Percentiles rank a stretch among this genome's conserved stretches.
Evolutionary conservation across 768 basidiomycete species (phyloP).

Genomic region (Termitomyces sp.): DNA sequence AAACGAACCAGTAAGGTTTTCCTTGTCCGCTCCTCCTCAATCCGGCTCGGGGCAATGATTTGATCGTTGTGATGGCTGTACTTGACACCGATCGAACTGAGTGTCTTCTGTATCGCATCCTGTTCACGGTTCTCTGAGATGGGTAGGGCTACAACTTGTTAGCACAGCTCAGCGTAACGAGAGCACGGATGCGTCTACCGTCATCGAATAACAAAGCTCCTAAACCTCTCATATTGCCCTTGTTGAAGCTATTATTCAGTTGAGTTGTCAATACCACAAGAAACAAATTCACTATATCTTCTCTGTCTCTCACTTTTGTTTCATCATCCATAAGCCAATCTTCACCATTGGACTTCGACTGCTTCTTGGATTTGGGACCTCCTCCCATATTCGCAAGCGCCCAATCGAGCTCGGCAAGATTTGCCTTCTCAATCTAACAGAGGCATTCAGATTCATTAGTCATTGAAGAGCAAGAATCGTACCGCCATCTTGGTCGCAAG

Average conservation of each 20-base stretch:
- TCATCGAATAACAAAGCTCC: conserved; percentile 72
- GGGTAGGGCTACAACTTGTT: conserved; percentile 32
- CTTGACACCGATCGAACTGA: conserved; percentile 58
- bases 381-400: conserved; percentile 67
- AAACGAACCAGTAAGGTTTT: conserved; percentile 46
- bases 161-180: background rate
- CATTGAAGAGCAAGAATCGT: conserved; percentile 19
- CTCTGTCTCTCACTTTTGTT: conserved; percentile 40
- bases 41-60: conserved; percentile 60
- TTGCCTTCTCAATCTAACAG: conserved; percentile 72
- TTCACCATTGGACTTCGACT: conserved; percentile 24
- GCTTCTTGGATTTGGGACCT: conserved; percentile 32
- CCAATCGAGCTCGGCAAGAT: conserved; percentile 76
- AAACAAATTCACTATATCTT: conserved; percentile 29
- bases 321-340: conserved; percentile 42
- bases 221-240: conserved; percentile 59
- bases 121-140: conserved; percentile 32
- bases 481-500: conserved; percentile 75
- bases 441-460: background rate
- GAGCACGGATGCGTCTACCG: conserved; percentile 32
- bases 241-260: conserved; percentile 20
- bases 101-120: conserved; percentile 48
- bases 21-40: conserved; percentile 63
- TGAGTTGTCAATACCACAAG: background rate
- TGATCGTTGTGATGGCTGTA: conserved; percentile 79